Evolutionary conservation across 1,284 basidiomycete species (phyloP).

Genomic region (Boletus albobrunnescens): DNA sequence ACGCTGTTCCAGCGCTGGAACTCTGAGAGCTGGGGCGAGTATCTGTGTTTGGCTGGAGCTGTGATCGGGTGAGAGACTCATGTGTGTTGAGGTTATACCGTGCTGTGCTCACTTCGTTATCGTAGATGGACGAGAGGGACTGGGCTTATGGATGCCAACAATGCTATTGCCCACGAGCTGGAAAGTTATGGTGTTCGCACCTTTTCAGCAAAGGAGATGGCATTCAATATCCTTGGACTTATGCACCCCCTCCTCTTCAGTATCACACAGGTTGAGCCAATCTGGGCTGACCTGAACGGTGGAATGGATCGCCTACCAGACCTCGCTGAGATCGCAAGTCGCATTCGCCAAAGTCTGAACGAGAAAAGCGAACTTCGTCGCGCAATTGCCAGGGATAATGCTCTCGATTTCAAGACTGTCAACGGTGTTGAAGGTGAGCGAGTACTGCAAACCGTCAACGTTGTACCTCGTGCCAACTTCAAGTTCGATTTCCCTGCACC

Average conservation of each 20-base stretch:
- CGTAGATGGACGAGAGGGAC: slow-evolving; percentile 92
- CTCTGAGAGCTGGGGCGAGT: slow-evolving; percentile 99
- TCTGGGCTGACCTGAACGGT: slow-evolving; percentile 97
- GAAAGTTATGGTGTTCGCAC: slow-evolving; percentile 94
- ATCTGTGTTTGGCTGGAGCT: slow-evolving; percentile 94
- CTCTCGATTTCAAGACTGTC: slow-evolving; percentile 89
- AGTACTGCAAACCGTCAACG: slow-evolving; percentile 87
- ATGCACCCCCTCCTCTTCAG: slow-evolving; percentile 99
- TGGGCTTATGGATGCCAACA: slow-evolving; percentile 95
- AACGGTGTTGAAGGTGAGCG: slow-evolving; percentile 93
- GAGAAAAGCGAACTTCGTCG: slow-evolving; percentile 89
- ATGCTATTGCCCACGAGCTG: slow-evolving; percentile 91
- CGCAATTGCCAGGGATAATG: slow-evolving; percentile 90
- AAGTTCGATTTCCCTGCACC: slow-evolving; percentile 89
- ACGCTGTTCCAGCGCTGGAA: slow-evolving; percentile 97
- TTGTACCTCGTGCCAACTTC: slow-evolving; percentile 97
- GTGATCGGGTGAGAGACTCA: slow-evolving; percentile 77
- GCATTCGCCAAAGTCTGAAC: slow-evolving; percentile 76
- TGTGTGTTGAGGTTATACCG: background rate
- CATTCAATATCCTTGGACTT: slow-evolving; percentile 97
- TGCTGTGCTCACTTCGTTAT: slow-evolving; percentile 13
- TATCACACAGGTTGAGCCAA: slow-evolving; percentile 99
- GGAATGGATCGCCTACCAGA: slow-evolving; percentile 97
- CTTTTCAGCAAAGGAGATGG: slow-evolving; percentile 99
- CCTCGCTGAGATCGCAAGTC: slow-evolving; percentile 85